Base-by-base conservation (phyloP, 139 green algal genomes). In the Asterochloris erici region DNA sequence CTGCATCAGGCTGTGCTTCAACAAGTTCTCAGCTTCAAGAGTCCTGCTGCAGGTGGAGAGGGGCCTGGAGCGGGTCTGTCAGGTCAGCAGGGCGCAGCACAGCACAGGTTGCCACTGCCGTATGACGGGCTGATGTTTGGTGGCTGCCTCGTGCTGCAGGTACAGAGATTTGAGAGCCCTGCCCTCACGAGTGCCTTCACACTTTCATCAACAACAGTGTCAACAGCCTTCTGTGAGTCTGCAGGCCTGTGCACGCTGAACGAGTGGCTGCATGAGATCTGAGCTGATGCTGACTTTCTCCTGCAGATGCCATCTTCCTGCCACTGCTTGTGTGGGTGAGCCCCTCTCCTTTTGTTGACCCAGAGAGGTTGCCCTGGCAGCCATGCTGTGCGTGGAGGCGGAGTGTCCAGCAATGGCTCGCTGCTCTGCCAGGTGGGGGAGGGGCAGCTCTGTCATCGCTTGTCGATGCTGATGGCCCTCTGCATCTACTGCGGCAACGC, bases 401-500 rank as follows among this genome's bases (percentile, higher is more conserved):
- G 17, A 1, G 9, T 71, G 66, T 77, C 19, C 71, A 77, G 71
- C 19, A 16, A 77, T 19, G 71, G 2, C n/a, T 0, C 14, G 14
- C 60, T 16, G 14, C 28, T 29, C 66, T 68, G 64, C 23, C 17
- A 14, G 11, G 68, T 66, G 17, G 11, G 24, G 23, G 26, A 29
- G n/a, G 38, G 38, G 38, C 38, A 54, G 38, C 38, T 54, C 38
- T 54, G 38, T 54, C 38, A 54, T 54, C 38, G 38, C 6, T 54
- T 54, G 38, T 54, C 24, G 10, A n/a, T 73, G 19, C 82, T 85
- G 62, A 91, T 91, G 86, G 60, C 81, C 0, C 69, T 87, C 23
- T 83, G 82, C 14, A 68, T 89, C 19, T 92, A 91, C 60, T 85
- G 90, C 60, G 88, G 88, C 19, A 92, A 92, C 70, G 87, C 83